phyloP scores from a whole-genome alignment of 2,329 filamentous ascomycete species.

The Grosmannia serpens region DNA sequence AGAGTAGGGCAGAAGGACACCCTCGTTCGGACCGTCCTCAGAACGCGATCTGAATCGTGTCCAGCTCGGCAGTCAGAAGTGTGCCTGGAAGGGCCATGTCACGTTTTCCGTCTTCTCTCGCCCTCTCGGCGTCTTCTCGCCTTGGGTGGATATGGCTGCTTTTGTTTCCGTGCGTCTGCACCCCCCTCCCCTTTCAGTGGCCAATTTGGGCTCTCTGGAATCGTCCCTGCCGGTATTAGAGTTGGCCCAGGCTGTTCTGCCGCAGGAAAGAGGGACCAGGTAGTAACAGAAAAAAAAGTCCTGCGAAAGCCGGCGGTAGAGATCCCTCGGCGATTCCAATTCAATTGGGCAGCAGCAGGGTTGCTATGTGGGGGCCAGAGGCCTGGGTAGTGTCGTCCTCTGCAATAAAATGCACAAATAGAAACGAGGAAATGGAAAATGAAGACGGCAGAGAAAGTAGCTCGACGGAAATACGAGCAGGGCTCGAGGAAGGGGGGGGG shows the following conservation, averaged over 20 bases:
- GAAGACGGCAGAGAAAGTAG: neutral
- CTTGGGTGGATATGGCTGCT: neutral
- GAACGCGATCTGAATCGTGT: constrained; percentile 3
- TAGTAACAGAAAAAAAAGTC: neutral
- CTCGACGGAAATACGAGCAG: neutral
- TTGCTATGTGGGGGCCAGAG: neutral
- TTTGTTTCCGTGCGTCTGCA: neutral
- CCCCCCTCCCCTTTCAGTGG: neutral
- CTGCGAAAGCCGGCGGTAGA: neutral
- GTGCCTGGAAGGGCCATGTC: constrained; percentile 3
- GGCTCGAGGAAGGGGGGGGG: neutral
- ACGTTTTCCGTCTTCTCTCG: neutral
- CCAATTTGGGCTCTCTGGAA: neutral
- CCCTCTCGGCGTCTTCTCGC: neutral
- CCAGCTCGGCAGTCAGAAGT: constrained; percentile 5
- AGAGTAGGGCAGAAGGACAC: neutral
- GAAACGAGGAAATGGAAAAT: neutral
- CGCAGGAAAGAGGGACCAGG: neutral
- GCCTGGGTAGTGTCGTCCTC: neutral
- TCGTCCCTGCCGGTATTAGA: neutral
- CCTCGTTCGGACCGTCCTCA: neutral
- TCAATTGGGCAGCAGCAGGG: neutral
- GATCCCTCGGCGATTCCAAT: neutral
- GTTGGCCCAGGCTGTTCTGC: neutral
- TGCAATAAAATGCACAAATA: neutral